Percentiles rank a stretch among this genome's conserved stretches.
Evolutionary conservation across 768 basidiomycete species (phyloP).

Genomic region (Mycena maculata): DNA sequence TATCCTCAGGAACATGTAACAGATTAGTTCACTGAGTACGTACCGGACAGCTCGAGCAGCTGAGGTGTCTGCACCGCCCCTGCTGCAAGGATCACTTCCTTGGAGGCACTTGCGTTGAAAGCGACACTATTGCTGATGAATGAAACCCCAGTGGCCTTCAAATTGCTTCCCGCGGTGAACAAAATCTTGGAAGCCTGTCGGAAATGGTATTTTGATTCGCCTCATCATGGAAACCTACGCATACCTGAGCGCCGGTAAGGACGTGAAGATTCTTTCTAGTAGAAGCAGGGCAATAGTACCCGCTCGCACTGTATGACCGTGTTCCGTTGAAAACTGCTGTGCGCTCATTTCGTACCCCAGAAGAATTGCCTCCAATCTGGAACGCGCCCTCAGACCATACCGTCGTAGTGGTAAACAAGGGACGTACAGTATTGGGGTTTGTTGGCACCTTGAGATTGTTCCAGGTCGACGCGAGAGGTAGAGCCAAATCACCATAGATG

Average conservation of each 20-base stretch:
- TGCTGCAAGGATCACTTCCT: conserved; percentile 41
- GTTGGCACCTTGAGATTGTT: background rate
- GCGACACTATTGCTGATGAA: background rate
- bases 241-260: conserved; percentile 4
- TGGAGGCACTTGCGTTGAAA: conserved; percentile 18
- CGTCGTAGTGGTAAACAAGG: no score
- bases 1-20: background rate
- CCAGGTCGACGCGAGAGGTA: background rate
- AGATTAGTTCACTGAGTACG: background rate
- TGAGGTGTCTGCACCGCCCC: conserved; percentile 38
- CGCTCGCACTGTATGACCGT: background rate
- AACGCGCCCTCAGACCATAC: no score
- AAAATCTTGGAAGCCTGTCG: background rate
- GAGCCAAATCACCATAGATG: background rate
- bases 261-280: background rate
- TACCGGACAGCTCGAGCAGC: conserved; percentile 28
- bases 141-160: background rate
- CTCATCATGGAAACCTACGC: background rate
- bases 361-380: no score
- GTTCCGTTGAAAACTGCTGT: background rate
- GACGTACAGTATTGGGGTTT: background rate
- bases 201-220: background rate
- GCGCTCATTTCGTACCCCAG: background rate
- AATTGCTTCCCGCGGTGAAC: background rate
- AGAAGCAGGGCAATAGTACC: background rate